Base-by-base conservation (phyloP, 2,329 filamentous ascomycete genomes). In the Coniella vitis region DNA sequence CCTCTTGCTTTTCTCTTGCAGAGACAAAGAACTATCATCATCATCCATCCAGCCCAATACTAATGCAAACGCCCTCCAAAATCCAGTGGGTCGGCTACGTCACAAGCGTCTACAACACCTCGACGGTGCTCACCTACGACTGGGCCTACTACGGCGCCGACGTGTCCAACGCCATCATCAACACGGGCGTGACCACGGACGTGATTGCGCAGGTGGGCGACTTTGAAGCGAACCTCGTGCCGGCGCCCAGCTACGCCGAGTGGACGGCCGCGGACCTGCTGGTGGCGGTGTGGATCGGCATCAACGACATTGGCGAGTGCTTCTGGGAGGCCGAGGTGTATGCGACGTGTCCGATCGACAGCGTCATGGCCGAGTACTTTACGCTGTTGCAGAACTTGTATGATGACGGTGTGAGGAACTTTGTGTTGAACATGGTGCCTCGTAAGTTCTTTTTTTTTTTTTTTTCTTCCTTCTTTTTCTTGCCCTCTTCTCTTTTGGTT, bases 281-380 rank as follows among this genome's bases (percentile, higher is more conserved):
- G 14, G 47, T 50, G 4, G 51, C 51, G 7, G 51, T 53, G 10
- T 53, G 51, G 51, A 53, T 53, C 19, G 51, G 51, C 12, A 34
- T 53, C 39, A 53, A 53, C 32, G 51, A 53, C 4, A 47, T 53
- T 32, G 51, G 51, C 25, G 29, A 53, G 41, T 53, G 51, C 31
- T 53, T 53, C 36, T 53, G 51, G 51, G 36, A 50, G 32, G 38
- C 38, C 32, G 29, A 38, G 8, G n/a, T 25, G 31, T 38, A 38
- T 13, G 21, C 41, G 7, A 53, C 39, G 2, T 53, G 51, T 36
- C 51, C 51, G 10, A 50, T 53, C 14, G 47, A 53, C 32, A 47
- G 47, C 12, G 51, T 42, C 10, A 42, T 50, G 43, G 40, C 51
- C 3, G 19, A 53, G 39, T 53, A 53, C 39, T 53, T 53, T 22